Percentiles rank a stretch among this genome's conserved stretches.
Evolutionary conservation across 345 rosid species (phyloP).

Genomic region (Bruguiera gymnorhiza): DNA sequence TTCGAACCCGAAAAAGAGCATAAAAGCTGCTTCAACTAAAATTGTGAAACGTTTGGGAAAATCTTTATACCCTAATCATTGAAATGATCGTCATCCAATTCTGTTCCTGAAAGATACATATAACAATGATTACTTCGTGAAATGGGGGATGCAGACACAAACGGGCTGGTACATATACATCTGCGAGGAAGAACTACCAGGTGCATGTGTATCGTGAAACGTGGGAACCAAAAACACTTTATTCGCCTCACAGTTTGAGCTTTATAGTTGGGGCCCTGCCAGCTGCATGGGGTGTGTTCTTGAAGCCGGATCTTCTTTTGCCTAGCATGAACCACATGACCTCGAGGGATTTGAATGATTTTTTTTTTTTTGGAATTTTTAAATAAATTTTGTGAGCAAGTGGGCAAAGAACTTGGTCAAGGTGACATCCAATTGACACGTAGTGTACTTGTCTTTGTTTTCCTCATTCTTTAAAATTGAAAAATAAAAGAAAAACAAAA

Average conservation of each 20-base stretch:
- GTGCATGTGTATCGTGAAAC: slow-evolving; percentile 16
- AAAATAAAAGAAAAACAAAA: too few relatives aligned
- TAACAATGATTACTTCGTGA: slow-evolving; percentile 11
- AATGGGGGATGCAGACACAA: not conserved
- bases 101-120: slow-evolving; percentile 5
- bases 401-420: too few relatives aligned
- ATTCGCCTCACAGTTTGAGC: slow-evolving; percentile 14
- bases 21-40: not conserved
- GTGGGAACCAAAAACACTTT: slow-evolving; percentile 13
- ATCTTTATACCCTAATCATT: slow-evolving; percentile 11
- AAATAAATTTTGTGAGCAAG: too few relatives aligned
- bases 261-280: slow-evolving; percentile 11
- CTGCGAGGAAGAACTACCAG: slow-evolving; percentile 13
- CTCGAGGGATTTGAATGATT: too few relatives aligned
- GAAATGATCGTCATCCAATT: slow-evolving; percentile 9
- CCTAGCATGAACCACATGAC: not conserved
- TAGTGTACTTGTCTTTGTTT: too few relatives aligned
- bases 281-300: slow-evolving; percentile 1
- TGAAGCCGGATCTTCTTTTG: slow-evolving; percentile 1
- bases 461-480: too few relatives aligned
- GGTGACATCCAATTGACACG: too few relatives aligned
- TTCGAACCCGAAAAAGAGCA: not conserved
- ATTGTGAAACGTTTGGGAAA: not conserved
- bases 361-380: too few relatives aligned
- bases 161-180: not conserved